Conservation (phyloP, 2,329 filamentous ascomycete genomes). For the Alternaria ethzedia region DNA sequence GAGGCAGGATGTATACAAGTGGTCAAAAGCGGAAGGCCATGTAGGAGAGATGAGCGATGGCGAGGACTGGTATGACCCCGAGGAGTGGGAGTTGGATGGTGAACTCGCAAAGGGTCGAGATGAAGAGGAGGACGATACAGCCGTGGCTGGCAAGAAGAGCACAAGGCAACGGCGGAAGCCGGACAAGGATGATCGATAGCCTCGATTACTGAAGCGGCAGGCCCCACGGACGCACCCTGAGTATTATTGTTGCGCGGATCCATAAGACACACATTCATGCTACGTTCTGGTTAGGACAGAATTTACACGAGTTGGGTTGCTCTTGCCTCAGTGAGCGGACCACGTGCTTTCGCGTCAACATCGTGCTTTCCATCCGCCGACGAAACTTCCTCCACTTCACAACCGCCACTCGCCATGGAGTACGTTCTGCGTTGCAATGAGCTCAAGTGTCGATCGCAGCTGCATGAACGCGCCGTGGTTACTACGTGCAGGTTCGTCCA, state of each 20-base stretch:
- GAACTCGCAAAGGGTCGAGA: slow-evolving; percentile 82
- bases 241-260: slow-evolving; percentile 20
- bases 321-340: slow-evolving; percentile 18
- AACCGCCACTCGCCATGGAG: slow-evolving; percentile 65
- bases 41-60: slow-evolving; percentile 82
- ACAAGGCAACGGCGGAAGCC: slow-evolving; percentile 50
- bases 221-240: background rate
- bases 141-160: slow-evolving; percentile 55
- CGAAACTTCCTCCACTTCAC: background rate
- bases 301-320: slow-evolving; percentile 1
- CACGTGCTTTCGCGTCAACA: slow-evolving; percentile 15
- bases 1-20: slow-evolving; percentile 73
- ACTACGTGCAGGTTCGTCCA: slow-evolving; percentile 80
- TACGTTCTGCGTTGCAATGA: slow-evolving; percentile 79
- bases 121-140: slow-evolving; percentile 75
- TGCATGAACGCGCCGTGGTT: slow-evolving; percentile 76
- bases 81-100: slow-evolving; percentile 77
- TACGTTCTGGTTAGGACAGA: background rate
- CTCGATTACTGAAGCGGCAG: background rate
- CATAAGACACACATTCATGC: slow-evolving; percentile 11
- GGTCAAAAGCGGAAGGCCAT: slow-evolving; percentile 81
- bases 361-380: slow-evolving; percentile 1
- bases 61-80: slow-evolving; percentile 87
- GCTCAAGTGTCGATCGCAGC: slow-evolving; percentile 73
- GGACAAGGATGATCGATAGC: slow-evolving; percentile 47